Base-by-base conservation (phyloP, 2,329 filamentous ascomycete species). In the Penicillium psychrosexuale region DNA sequence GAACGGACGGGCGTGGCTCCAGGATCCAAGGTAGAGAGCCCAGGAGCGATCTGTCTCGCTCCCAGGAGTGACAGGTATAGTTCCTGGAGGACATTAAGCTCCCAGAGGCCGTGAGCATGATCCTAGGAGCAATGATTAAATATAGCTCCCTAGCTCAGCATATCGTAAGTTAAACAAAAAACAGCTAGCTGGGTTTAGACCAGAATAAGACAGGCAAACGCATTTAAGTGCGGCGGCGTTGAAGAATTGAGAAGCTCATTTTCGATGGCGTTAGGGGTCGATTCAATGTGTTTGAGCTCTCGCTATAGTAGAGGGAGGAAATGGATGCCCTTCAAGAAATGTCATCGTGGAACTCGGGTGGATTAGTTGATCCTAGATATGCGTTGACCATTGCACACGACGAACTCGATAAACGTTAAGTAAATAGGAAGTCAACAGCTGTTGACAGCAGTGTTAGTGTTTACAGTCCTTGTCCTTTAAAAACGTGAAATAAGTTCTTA, bases 1-100 rank as follows among this genome's bases (percentile, higher is more conserved):
- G 11, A 27, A 27, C 24, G 24, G 24, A 27, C 24, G 24, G 24
- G 24, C 6, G 24, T 27, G 24, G 24, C 24, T 48, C 46, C 36
- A 48, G 46, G 27, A 48, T 31, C 27, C 36, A 48, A 48, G 46
- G 46, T 48, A 49, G 47, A 49, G 47, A 49, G 37, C 27, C 37
- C 30, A 49, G 47, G 47, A 49, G 42, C 37, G 28, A 27, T 17
- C 47, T 42, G 37, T 39, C 47, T 49, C 47, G 28, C 47, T 33
- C 37, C 37, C 37, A 49, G 47, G 24, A 27, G 37, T 30, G 37
- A 40, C 22, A 36, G 15, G 33, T 37, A 47, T 24, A 27, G 44
- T 46, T 31, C 27, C 27, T 43, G 27, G 40, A 43, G 40, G 24
- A 15, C 27, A 43, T 43, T 19, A 8, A 43, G 40, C 40, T 43